phyloP scores from a whole-genome alignment of 805 yeast species.

The Blastobotrys peoriensis region DNA sequence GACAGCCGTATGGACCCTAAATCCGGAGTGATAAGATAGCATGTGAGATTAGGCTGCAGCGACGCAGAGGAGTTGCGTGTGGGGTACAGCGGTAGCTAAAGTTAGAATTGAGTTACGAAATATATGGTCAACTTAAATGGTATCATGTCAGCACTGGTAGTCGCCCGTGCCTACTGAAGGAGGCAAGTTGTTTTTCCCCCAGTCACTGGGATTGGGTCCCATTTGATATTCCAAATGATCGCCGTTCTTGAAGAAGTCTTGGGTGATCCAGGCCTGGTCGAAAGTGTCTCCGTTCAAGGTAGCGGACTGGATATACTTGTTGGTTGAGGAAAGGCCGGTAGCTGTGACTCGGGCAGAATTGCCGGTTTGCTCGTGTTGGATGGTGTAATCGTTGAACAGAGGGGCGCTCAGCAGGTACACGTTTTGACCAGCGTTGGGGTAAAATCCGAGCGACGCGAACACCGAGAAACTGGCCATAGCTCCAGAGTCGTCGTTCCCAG shows the following conservation, averaged over 20 bases:
- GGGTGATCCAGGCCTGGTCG: slow-evolving; percentile 31
- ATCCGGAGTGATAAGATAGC: no score
- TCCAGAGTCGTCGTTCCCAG: slow-evolving; percentile 37
- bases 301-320: slow-evolving; percentile 5
- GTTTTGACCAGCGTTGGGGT: slow-evolving; percentile 35
- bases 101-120: no score
- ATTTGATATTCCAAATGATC: slow-evolving; percentile 22
- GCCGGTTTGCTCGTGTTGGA: slow-evolving; percentile 25
- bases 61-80: no score
- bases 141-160: slow-evolving; percentile 4
- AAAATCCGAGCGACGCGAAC: slow-evolving; percentile 32
- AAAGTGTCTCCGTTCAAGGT: slow-evolving; percentile 13
- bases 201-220: slow-evolving; percentile 13
- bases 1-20: no score
- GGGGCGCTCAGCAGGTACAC: slow-evolving; percentile 33
- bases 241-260: slow-evolving; percentile 30
- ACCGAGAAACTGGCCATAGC: slow-evolving; percentile 37
- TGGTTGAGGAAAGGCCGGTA: slow-evolving; percentile 20
- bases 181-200: slow-evolving; percentile 20
- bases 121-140: slow-evolving; percentile 2
- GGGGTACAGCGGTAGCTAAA: no score
- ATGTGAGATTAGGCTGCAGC: no score
- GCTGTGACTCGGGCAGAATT: slow-evolving; percentile 25
- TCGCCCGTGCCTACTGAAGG: slow-evolving; percentile 12
- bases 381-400: slow-evolving; percentile 23